These are phyloP conservation scores for Alternaria conjuncta DNA, from an alignment of 2,329 filamentous ascomycete species.

Conservation along the genomic window DNA sequence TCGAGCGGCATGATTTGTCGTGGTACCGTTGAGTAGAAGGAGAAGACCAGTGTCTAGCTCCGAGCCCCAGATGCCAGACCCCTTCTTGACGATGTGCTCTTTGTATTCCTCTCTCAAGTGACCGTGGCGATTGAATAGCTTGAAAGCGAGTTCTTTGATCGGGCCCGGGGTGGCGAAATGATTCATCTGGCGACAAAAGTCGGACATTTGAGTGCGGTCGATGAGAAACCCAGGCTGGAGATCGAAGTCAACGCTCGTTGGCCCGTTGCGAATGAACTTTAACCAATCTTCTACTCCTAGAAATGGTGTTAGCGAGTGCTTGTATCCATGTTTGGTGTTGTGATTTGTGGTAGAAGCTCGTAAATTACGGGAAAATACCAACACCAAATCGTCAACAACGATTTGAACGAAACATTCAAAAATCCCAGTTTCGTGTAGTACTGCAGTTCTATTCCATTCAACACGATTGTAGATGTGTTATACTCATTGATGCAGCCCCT, in stretches of 20 bases:
- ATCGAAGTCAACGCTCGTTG: not conserved
- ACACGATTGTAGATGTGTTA: too few relatives aligned
- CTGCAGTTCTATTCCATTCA: not conserved
- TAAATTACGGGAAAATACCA: not conserved
- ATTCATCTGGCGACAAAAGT: not conserved
- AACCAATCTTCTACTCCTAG: not conserved
- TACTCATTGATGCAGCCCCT: not conserved
- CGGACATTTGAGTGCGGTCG: not conserved
- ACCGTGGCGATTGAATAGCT: not conserved
- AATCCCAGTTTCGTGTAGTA: not conserved
- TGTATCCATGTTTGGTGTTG: not conserved
- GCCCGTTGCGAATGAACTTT: not conserved
- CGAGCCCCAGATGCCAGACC: not conserved
- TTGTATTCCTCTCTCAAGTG: not conserved
- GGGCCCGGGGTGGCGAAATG: not conserved
- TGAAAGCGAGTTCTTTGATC: not conserved
- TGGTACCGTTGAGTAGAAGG: not conserved
- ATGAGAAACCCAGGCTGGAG: not conserved
- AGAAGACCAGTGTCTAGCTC: not conserved
- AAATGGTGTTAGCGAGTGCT: not conserved
- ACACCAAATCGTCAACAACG: not conserved
- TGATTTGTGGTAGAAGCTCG: not conserved
- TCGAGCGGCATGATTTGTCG: not conserved
- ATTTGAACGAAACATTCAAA: not conserved
- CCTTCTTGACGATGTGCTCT: not conserved